Conservation (phyloP, 805 yeast species). For the Cyberlindnera mrakii region DNA sequence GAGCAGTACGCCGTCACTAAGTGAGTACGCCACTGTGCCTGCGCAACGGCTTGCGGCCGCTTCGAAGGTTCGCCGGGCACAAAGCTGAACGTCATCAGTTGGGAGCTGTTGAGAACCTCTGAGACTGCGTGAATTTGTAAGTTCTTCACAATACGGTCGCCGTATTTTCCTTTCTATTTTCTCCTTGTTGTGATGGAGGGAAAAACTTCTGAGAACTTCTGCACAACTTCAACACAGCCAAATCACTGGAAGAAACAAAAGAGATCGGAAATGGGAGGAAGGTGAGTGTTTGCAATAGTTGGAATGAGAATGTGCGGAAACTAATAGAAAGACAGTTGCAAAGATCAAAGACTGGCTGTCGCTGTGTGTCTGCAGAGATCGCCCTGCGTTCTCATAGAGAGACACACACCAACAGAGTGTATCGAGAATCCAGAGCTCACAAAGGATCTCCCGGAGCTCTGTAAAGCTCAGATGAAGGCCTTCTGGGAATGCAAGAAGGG, state of each 20-base stretch:
- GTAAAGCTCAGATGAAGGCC: slow-evolving; percentile 77
- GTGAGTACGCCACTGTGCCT: slow-evolving; percentile 59
- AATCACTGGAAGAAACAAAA: neutral
- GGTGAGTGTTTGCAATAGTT: slow-evolving; percentile 27
- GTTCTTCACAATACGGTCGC: no score
- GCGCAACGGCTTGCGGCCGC: slow-evolving; percentile 47
- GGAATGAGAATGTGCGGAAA: neutral
- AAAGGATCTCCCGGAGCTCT: slow-evolving; percentile 77
- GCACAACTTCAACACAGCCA: neutral
- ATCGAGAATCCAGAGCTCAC: slow-evolving; percentile 72
- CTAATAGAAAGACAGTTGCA: slow-evolving; percentile 52
- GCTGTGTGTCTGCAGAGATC: slow-evolving; percentile 94
- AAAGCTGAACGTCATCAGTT: slow-evolving; percentile 58
- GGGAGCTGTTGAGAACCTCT: neutral
- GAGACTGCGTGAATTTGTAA: neutral
- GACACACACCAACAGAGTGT: slow-evolving; percentile 88
- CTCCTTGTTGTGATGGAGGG: neutral
- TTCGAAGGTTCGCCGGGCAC: slow-evolving; percentile 83
- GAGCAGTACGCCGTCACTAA: slow-evolving; percentile 68
- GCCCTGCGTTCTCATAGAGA: slow-evolving; percentile 88
- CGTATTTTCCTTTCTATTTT: neutral
- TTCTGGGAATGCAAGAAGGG: slow-evolving; percentile 91
- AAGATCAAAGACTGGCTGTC: slow-evolving; percentile 90
- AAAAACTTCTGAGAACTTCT: neutral
- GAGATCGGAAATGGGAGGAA: slow-evolving; percentile 41